phyloP scores from a whole-genome alignment of 2,329 filamentous ascomycete genomes.

The Colletotrichum simmondsii region DNA sequence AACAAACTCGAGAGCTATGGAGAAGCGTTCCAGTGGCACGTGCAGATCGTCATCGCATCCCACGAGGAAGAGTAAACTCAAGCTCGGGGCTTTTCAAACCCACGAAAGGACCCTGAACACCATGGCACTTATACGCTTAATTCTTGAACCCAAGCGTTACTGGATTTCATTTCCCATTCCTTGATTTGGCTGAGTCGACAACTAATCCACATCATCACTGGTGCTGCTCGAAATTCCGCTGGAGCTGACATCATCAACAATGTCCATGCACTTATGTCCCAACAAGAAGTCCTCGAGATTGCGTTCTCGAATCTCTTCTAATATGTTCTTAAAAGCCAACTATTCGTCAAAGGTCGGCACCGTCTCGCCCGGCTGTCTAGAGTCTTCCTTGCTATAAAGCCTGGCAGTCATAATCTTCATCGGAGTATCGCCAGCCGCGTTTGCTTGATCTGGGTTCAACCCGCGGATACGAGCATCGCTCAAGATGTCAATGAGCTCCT shows the following conservation, averaged over 20 bases:
- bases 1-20: not conserved
- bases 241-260: not conserved
- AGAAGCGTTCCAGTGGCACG: not conserved
- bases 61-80: not conserved
- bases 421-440: constrained; percentile 9
- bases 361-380: constrained; percentile 4
- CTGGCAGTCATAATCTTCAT: constrained; percentile 17
- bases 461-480: constrained; percentile 1
- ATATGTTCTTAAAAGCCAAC: constrained; percentile 6
- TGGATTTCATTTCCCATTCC: not conserved
- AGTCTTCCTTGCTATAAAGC: not conserved
- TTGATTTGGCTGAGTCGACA: not conserved
- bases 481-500: constrained; percentile 2
- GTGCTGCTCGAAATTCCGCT: not conserved
- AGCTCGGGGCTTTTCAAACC: not conserved
- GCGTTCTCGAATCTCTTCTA: constrained; percentile 5
- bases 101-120: not conserved
- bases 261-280: not conserved
- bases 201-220: not conserved
- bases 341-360: not conserved
- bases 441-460: not conserved
- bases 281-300: not conserved
- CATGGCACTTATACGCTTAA: not conserved
- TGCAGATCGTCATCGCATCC: constrained; percentile 4
- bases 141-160: not conserved